Evolutionary conservation across 179 eudicot species (phyloP).

Genomic region (Pouteria campechiana): DNA sequence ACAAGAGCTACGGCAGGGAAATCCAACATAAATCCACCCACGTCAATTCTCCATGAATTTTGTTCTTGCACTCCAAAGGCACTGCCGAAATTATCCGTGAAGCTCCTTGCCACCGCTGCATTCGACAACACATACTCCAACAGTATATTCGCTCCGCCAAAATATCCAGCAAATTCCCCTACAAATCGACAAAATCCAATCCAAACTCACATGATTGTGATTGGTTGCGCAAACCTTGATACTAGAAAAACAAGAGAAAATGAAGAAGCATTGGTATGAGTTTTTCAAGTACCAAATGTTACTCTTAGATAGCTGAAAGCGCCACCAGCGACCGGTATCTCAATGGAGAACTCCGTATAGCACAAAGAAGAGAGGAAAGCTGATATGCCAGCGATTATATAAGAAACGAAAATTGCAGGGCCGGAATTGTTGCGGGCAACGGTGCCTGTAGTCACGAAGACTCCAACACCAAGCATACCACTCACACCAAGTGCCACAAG

Average conservation of each 20-base stretch:
- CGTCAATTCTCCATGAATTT: constrained; percentile 56
- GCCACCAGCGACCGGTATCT: constrained; percentile 80
- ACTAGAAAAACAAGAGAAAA: background rate
- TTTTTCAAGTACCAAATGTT: constrained; percentile 89
- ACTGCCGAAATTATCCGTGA: constrained; percentile 59
- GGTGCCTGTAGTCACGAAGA: constrained; percentile 66
- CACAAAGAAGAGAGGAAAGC: constrained; percentile 79
- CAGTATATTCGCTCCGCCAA: constrained; percentile 76
- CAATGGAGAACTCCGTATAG: constrained; percentile 66
- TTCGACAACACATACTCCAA: constrained; percentile 81
- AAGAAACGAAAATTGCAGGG: constrained; percentile 63
- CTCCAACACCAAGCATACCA: constrained; percentile 87
- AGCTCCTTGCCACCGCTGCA: constrained; percentile 81
- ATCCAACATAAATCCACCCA: constrained; percentile 66
- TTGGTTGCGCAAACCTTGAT: too few relatives aligned
- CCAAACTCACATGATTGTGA: too few relatives aligned
- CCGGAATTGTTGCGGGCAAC: constrained; percentile 45
- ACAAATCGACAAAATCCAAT: constrained; percentile 13
- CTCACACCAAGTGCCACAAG: constrained; percentile 65
- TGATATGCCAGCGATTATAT: constrained; percentile 54
- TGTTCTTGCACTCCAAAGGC: constrained; percentile 53
- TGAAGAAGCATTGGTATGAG: background rate
- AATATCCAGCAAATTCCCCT: constrained; percentile 81
- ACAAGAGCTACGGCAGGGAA: constrained; percentile 72
- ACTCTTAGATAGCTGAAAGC: constrained; percentile 79